A percentile compares a stretch with the other conserved stretches of the same genome.
These are phyloP conservation scores for Phanerodontia chrysosporium DNA, from an alignment of 768 basidiomycete genomes.

Conservation along the genomic window DNA sequence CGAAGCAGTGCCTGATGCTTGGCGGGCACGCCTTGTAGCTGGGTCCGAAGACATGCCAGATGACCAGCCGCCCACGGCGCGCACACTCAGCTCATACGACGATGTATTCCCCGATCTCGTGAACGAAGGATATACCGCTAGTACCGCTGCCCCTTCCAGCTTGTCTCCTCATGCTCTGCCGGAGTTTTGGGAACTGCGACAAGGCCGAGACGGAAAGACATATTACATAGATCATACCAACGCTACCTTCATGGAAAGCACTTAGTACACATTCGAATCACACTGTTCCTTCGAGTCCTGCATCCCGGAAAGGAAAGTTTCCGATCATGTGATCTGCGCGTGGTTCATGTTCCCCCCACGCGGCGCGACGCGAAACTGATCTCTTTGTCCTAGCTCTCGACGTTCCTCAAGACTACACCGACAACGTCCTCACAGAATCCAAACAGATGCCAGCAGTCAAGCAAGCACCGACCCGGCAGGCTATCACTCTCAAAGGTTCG, in stretches of 20 bases:
- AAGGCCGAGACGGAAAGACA: not conserved
- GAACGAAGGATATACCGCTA: constrained; percentile 2
- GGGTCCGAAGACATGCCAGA: not conserved
- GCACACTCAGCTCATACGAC: not conserved
- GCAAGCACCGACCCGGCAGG: constrained; percentile 53
- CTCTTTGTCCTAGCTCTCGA: not conserved
- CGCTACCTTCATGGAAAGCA: not conserved
- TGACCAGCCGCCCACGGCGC: not conserved
- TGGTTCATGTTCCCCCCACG: not conserved
- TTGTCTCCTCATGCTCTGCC: not conserved
- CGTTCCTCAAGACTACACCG: not conserved
- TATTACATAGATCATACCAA: constrained; percentile 10
- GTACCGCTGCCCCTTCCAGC: not conserved
- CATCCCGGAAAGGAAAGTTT: not conserved
- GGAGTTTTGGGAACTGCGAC: constrained; percentile 7
- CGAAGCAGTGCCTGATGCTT: not conserved
- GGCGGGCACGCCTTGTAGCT: constrained; percentile 6
- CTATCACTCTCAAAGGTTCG: constrained; percentile 94
- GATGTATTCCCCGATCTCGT: constrained; percentile 4
- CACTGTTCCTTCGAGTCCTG: too few relatives aligned
- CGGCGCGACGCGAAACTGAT: constrained; percentile 1
- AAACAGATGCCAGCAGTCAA: constrained; percentile 38
- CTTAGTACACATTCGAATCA: too few relatives aligned
- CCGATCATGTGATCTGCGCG: constrained; percentile 13
- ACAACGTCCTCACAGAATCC: not conserved